These are phyloP conservation scores for Austroboletus niveus DNA, from an alignment of 1,284 basidiomycete genomes.

Conservation along the genomic window DNA sequence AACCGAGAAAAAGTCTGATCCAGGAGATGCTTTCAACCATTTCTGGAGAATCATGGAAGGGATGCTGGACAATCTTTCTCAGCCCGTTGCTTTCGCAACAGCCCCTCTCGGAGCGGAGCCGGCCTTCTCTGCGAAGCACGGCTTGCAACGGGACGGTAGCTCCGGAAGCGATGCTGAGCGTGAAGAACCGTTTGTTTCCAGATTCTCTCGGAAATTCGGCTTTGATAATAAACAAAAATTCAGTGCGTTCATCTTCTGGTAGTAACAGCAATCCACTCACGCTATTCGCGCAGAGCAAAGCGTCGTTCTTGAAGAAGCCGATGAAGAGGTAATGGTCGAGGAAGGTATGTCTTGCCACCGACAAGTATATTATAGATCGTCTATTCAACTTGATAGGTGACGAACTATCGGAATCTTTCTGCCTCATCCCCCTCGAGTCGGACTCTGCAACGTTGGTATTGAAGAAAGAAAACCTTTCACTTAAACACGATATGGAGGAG, in stretches of 20 bases:
- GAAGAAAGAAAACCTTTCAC: constrained; percentile 60
- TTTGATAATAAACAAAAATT: constrained; percentile 18
- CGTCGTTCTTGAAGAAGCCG: constrained; percentile 25
- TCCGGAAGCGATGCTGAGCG: constrained; percentile 62
- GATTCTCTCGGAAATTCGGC: constrained; percentile 42
- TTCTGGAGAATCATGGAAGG: constrained; percentile 85
- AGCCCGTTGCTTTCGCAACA: constrained; percentile 82
- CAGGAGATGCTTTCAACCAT: constrained; percentile 78
- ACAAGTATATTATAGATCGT: background rate
- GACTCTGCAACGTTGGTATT: constrained; percentile 50
- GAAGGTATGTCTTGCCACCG: constrained; percentile 34
- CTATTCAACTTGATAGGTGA: constrained; percentile 39
- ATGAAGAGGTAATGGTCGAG: constrained; percentile 39
- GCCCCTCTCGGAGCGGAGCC: constrained; percentile 59
- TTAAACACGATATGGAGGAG: constrained; percentile 58
- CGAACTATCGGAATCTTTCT: constrained; percentile 76
- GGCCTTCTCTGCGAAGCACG: constrained; percentile 23
- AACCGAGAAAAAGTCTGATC: constrained; percentile 53
- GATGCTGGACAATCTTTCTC: constrained; percentile 76
- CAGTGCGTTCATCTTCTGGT: constrained; percentile 15
- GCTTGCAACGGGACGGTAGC: constrained; percentile 44
- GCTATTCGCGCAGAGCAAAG: constrained; percentile 17
- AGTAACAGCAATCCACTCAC: constrained; percentile 11
- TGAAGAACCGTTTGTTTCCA: constrained; percentile 56
- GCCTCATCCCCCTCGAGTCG: constrained; percentile 60